Evolutionary conservation across 495 filamentous ascomycete genomes (phyloP).

Genomic region (Hypoxylon cercidicola): DNA sequence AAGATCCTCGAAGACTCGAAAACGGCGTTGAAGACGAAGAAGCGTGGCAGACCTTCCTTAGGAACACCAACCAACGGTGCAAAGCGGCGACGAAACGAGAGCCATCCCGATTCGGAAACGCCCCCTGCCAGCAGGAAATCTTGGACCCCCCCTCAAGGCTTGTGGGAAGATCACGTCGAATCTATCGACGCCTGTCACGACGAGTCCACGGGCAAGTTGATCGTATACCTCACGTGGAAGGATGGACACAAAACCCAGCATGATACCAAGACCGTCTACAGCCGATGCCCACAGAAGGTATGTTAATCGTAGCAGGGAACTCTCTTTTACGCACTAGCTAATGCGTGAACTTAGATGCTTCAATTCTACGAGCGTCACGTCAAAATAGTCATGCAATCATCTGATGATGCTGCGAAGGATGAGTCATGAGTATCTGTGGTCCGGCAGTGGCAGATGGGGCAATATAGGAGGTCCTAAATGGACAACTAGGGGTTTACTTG

Average conservation of each 20-base stretch:
- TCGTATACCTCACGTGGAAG: conserved; percentile 66
- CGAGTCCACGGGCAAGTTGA: conserved; percentile 55
- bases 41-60: conserved; percentile 54
- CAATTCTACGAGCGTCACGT: conserved; percentile 70
- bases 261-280: conserved; percentile 63
- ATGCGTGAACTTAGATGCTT: conserved; percentile 60
- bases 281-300: conserved; percentile 70
- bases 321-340: not conserved
- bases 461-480: not conserved
- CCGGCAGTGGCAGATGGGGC: not conserved
- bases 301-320: conserved; percentile 17
- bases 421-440: conserved; percentile 18
- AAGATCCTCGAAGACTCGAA: conserved; percentile 56
- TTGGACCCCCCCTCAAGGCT: conserved; percentile 66
- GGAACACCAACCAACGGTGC: conserved; percentile 43
- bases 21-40: conserved; percentile 55
- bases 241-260: conserved; percentile 70
- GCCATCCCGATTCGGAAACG: conserved; percentile 48
- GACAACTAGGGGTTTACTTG: not conserved
- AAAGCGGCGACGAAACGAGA: conserved; percentile 53
- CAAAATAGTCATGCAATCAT: conserved; percentile 51
- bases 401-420: conserved; percentile 12
- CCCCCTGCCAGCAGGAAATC: conserved; percentile 50
- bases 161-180: conserved; percentile 67
- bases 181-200: conserved; percentile 67